phyloP scores from a whole-genome alignment of 2,329 filamentous ascomycete species.

The Knufia petricola region DNA sequence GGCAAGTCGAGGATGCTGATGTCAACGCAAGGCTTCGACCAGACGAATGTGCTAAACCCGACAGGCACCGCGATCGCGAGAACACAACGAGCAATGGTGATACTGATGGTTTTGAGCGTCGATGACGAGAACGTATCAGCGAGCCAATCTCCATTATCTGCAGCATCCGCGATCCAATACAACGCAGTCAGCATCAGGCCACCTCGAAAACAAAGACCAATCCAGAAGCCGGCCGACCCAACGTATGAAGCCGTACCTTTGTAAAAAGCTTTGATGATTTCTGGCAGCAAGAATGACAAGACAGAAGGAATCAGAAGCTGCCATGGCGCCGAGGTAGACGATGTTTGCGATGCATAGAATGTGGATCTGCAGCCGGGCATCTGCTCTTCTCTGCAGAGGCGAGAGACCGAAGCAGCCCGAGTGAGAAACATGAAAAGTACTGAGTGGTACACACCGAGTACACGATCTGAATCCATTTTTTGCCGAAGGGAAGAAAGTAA shows the following conservation, averaged over 20 bases:
- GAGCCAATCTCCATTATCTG: slow-evolving; percentile 78
- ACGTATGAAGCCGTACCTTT: slow-evolving; percentile 76
- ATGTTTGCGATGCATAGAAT: slow-evolving; percentile 85
- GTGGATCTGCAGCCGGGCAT: slow-evolving; percentile 95
- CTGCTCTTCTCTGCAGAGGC: slow-evolving; percentile 92
- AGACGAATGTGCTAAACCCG: slow-evolving; percentile 75
- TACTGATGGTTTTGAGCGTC: slow-evolving; percentile 61
- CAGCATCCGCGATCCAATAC: slow-evolving; percentile 85
- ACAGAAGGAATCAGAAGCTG: slow-evolving; percentile 66
- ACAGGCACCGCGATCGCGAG: slow-evolving; percentile 73
- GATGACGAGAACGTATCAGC: slow-evolving; percentile 46
- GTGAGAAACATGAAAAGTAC: slow-evolving; percentile 70
- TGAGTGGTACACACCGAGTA: slow-evolving; percentile 75
- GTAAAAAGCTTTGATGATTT: slow-evolving; percentile 71
- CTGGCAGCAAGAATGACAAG: slow-evolving; percentile 59
- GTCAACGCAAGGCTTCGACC: slow-evolving; percentile 73
- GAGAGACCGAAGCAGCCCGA: slow-evolving; percentile 73
- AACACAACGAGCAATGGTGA: slow-evolving; percentile 69
- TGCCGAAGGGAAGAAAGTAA: slow-evolving; percentile 67
- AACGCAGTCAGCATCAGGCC: slow-evolving; percentile 65
- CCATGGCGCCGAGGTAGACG: slow-evolving; percentile 82
- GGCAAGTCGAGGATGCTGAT: slow-evolving; percentile 45
- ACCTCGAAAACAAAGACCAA: slow-evolving; percentile 61
- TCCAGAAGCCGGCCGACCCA: slow-evolving; percentile 74
- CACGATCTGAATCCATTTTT: slow-evolving; percentile 55